Evolutionary conservation across 2,329 filamentous ascomycete genomes (phyloP).

Genomic region (Periconia sp.): DNA sequence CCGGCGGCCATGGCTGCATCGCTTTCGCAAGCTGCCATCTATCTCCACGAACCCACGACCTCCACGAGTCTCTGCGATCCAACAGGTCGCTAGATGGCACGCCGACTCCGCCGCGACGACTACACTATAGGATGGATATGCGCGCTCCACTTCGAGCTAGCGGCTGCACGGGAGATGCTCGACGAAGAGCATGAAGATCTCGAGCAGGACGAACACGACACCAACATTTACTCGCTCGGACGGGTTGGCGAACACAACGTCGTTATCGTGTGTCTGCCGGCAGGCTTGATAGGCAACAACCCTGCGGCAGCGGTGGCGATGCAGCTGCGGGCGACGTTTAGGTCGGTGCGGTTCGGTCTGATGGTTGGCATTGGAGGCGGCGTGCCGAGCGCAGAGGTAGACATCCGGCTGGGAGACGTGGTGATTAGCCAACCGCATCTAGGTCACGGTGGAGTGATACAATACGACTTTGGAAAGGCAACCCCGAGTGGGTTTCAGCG

Average conservation of each 20-base stretch:
- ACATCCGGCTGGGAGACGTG: conserved; percentile 6
- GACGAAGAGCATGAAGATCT: conserved; percentile 1
- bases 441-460: conserved; percentile 5
- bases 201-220: neutral
- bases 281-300: neutral
- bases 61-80: neutral
- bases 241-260: neutral
- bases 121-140: conserved; percentile 44
- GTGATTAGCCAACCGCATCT: conserved; percentile 2
- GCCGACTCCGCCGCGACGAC: neutral
- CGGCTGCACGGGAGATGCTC: conserved; percentile 5
- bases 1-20: no score
- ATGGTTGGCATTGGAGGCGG: conserved; percentile 4
- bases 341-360: neutral
- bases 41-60: no score
- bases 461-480: conserved; percentile 8
- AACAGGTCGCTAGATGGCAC: neutral
- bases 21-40: no score
- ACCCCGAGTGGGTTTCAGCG: conserved; percentile 3
- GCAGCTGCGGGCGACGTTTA: neutral
- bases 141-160: conserved; percentile 27
- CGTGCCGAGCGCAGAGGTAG: neutral
- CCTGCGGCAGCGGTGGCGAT: neutral
- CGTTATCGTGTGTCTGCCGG: conserved; percentile 1
- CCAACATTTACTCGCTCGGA: neutral